Evolutionary conservation across 768 basidiomycete species (phyloP), one percentile per base, ranked within the genome.

Genomic region (Phylloporus scabripes): DNA sequence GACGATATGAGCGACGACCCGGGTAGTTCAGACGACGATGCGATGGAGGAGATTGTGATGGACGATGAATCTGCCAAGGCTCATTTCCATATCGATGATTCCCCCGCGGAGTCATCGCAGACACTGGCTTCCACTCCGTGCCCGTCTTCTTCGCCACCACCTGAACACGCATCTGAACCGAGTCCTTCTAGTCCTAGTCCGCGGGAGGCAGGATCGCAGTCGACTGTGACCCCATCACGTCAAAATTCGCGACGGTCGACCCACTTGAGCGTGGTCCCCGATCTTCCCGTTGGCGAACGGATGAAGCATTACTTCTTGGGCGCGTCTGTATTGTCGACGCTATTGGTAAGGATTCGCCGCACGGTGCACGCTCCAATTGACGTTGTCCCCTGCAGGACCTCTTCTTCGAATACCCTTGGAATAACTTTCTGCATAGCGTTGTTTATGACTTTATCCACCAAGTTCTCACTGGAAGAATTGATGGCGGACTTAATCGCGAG

Each of bases 371-470:
- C 49, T 24, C 32, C 15, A 7, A 23, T 42, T 55, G 17, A 52
- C 28, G 21, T 39, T 20, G 6, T 32, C 23, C 24, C 3, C 5
- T 23, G 12, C 23, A 95, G 92, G 89, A 94, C 58, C 75, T 97
- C 32, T 97, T 97, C 74, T 97, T 97, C 64, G 85, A 87, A 52
- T 96, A 86, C 60, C 93, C 94, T 0, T 92, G 90, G 86, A 97
- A 99, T 69, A 97, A 98, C 64, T 98, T 98, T 66, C 70, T 98
- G 26, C 96, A 99, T 64, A 92, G 90, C 60, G 86, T 93, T 26
- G 92, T 96, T 15, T 98, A 98, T 63, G 96, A 99, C 64, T 73
- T 96, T 50, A 75, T 98, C 1, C 96, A 98, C 63, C 96, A 98
- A 66, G 85, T 98, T 39, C 76, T 99, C 48, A 94, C 89, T 1